Evolutionary conservation across 2,329 filamentous ascomycete genomes (phyloP).

Genomic region (Penicillium sp.): DNA sequence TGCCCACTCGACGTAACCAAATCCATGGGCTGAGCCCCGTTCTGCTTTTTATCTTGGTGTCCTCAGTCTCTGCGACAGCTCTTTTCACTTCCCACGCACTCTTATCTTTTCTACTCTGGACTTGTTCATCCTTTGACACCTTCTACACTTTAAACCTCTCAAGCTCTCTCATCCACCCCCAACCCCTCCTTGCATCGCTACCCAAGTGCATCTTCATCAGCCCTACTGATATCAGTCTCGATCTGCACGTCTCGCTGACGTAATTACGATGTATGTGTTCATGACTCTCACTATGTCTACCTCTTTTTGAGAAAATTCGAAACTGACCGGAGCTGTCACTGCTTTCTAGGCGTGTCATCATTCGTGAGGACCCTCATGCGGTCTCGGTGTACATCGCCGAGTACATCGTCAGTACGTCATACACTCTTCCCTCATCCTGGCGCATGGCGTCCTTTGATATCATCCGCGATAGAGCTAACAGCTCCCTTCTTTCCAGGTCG

Average conservation of each 20-base stretch:
- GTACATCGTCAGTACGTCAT: slow-evolving; percentile 70
- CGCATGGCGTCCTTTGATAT: neutral
- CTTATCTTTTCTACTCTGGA: neutral
- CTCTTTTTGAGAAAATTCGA: neutral
- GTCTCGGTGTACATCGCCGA: slow-evolving; percentile 78
- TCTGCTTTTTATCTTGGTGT: slow-evolving; percentile 11
- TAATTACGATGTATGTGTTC: slow-evolving; percentile 35
- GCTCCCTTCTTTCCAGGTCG: slow-evolving; percentile 56
- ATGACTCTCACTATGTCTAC: neutral
- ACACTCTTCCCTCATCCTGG: slow-evolving; percentile 4
- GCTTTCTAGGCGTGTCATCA: slow-evolving; percentile 74
- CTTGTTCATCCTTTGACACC: slow-evolving; percentile 5
- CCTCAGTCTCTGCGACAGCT: neutral
- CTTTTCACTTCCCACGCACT: neutral
- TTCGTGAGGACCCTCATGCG: slow-evolving; percentile 69
- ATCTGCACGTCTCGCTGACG: slow-evolving; percentile 29
- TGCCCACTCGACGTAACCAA: slow-evolving; percentile 33
- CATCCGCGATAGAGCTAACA: slow-evolving; percentile 7
- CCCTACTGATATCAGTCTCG: slow-evolving; percentile 1
- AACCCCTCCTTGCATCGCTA: neutral
- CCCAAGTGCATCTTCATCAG: slow-evolving; percentile 1
- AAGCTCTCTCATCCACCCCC: neutral
- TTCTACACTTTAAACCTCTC: neutral
- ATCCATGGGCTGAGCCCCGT: slow-evolving; percentile 23
- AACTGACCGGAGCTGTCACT: slow-evolving; percentile 16